A percentile compares a stretch with the other conserved stretches of the same genome.
These are phyloP conservation scores for Metschnikowia kunwiensis DNA, from an alignment of 805 yeast genomes.

Conservation along the genomic window DNA sequence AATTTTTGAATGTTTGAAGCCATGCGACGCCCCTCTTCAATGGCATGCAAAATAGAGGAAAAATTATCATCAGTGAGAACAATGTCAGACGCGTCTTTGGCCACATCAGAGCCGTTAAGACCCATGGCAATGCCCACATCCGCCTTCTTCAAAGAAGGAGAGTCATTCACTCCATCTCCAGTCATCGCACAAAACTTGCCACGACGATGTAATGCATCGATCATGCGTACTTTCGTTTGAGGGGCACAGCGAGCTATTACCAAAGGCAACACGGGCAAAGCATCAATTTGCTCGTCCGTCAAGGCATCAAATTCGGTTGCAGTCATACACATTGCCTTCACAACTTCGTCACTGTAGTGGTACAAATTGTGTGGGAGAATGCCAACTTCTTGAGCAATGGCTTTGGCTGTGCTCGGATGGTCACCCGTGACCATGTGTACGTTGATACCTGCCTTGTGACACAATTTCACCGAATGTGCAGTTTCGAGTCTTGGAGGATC, in stretches of 20 bases:
- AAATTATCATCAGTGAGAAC: conserved; percentile 28
- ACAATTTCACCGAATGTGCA: conserved; percentile 18
- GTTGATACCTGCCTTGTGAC: conserved; percentile 22
- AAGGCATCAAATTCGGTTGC: conserved; percentile 68
- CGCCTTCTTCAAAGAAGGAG: conserved; percentile 27
- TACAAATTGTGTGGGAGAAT: conserved; percentile 42
- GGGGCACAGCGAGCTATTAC: conserved; percentile 85
- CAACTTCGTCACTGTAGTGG: conserved; percentile 54
- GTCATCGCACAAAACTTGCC: conserved; percentile 67
- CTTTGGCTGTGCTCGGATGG: conserved; percentile 22
- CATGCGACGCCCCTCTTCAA: conserved; percentile 26
- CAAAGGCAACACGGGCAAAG: conserved; percentile 61
- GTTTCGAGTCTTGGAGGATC: conserved; percentile 22
- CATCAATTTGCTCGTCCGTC: conserved; percentile 58
- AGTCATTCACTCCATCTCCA: conserved; percentile 43
- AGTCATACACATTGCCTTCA: conserved; percentile 68
- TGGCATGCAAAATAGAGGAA: conserved; percentile 27
- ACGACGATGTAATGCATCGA: conserved; percentile 59
- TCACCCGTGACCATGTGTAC: conserved; percentile 24
- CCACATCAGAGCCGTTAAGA: conserved; percentile 29
- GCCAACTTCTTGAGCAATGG: conserved; percentile 24
- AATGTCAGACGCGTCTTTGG: conserved; percentile 29
- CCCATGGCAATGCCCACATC: conserved; percentile 33
- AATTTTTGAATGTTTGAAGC: conserved; percentile 22
- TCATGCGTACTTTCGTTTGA: conserved; percentile 76